Percentiles rank a stretch among this genome's conserved stretches.
These are phyloP conservation scores for Nakazawaea siamensis DNA, from an alignment of 805 yeast genomes.

Conservation along the genomic window DNA sequence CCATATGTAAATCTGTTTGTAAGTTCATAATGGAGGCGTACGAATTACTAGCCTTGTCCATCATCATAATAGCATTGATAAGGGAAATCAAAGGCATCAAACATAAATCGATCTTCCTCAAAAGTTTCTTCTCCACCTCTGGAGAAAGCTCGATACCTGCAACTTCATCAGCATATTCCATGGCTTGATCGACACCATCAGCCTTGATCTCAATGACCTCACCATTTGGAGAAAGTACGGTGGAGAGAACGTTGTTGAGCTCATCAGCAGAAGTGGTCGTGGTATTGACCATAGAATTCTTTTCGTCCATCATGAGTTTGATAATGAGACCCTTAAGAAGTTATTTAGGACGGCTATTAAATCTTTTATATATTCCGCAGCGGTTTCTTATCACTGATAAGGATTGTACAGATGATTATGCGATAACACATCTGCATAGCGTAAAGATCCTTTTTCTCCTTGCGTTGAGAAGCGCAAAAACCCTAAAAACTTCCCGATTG, in stretches of 20 bases:
- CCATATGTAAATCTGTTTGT: slow-evolving; percentile 35
- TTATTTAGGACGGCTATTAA: no score
- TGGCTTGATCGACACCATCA: not conserved
- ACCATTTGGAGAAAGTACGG: not conserved
- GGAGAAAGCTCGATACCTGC: slow-evolving; percentile 15
- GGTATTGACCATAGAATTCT: no score
- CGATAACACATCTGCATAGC: no score
- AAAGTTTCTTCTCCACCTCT: slow-evolving; percentile 15
- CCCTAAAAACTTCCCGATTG: no score
- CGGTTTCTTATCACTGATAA: no score
- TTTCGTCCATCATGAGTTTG: no score
- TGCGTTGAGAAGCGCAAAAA: no score
- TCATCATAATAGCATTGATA: slow-evolving; percentile 16
- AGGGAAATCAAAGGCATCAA: slow-evolving; percentile 16
- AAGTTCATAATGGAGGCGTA: slow-evolving; percentile 35
- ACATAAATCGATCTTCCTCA: slow-evolving; percentile 15
- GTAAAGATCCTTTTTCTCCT: no score
- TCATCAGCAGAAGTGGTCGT: no score
- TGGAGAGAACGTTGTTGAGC: not conserved
- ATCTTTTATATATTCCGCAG: no score
- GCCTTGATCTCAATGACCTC: not conserved
- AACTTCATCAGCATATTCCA: slow-evolving; percentile 9
- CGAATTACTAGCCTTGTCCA: slow-evolving; percentile 15
- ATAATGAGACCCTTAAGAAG: no score
- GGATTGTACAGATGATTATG: no score